These are phyloP conservation scores for Ophiocordyceps camponoti-rufipedis DNA, from an alignment of 2,329 filamentous ascomycete species.

Conservation along the genomic window DNA sequence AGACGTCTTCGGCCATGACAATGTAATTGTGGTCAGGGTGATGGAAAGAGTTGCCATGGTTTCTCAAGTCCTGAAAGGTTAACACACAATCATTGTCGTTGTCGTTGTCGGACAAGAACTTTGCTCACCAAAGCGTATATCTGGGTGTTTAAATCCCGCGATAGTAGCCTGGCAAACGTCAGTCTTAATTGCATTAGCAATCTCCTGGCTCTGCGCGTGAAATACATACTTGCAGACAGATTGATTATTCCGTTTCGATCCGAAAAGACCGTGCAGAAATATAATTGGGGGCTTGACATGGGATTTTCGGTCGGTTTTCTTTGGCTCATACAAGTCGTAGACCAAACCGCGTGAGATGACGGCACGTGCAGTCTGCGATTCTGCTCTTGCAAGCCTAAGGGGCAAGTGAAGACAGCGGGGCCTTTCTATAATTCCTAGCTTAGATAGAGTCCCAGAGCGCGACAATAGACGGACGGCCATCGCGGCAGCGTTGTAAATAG, in stretches of 20 bases:
- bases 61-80: conserved; percentile 51
- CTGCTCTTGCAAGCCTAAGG: not conserved
- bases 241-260: conserved; percentile 88
- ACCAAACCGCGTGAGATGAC: conserved; percentile 22
- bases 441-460: too few species aligned
- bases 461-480: too few species aligned
- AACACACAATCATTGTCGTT: not conserved
- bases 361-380: not conserved
- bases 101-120: not conserved
- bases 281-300: conserved; percentile 45
- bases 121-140: conserved; percentile 61
- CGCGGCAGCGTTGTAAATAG: too few species aligned
- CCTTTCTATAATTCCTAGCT: too few species aligned
- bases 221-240: conserved; percentile 74
- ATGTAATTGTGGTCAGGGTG: conserved; percentile 57
- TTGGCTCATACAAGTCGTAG: conserved; percentile 49
- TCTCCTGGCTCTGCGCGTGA: not conserved
- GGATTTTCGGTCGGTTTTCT: conserved; percentile 17
- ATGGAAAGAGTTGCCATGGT: conserved; percentile 85
- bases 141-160: conserved; percentile 60
- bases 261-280: conserved; percentile 84
- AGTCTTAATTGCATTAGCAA: too few species aligned
- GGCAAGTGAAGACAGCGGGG: too few species aligned
- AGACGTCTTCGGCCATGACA: conserved; percentile 68
- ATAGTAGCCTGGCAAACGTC: conserved; percentile 42